A percentile compares a stretch with the other conserved stretches of the same genome.
Evolutionary conservation across 2,329 filamentous ascomycete genomes (phyloP).

Genomic region (Albophoma yamanashiensis): DNA sequence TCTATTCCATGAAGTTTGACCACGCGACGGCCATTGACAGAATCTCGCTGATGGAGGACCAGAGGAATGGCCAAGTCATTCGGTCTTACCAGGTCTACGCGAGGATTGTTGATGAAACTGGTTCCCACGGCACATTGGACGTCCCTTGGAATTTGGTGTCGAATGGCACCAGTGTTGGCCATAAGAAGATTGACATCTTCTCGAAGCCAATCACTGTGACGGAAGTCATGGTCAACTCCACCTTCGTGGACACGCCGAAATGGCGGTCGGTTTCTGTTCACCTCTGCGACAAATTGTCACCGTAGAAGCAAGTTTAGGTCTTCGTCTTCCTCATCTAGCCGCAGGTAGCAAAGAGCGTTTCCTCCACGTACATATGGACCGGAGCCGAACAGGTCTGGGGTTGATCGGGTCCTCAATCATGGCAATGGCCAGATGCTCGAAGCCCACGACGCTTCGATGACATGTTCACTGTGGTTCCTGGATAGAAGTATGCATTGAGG

Average conservation of each 20-base stretch:
- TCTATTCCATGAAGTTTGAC: slow-evolving; percentile 4
- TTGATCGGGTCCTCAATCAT: too few species aligned
- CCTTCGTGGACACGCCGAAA: slow-evolving; percentile 11
- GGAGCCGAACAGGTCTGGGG: too few species aligned
- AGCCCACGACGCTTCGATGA: too few species aligned
- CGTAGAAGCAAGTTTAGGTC: too few species aligned
- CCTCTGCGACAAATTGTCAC: slow-evolving; percentile 7
- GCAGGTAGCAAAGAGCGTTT: background rate
- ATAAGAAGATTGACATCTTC: slow-evolving; percentile 15
- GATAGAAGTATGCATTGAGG: too few species aligned
- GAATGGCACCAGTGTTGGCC: slow-evolving; percentile 13
- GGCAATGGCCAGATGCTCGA: too few species aligned
- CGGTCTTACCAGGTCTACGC: slow-evolving; percentile 12
- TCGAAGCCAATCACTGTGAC: slow-evolving; percentile 7
- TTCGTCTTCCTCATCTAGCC: too few species aligned
- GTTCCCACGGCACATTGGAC: slow-evolving; percentile 3
- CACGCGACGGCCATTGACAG: slow-evolving; percentile 10
- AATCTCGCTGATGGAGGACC: slow-evolving; percentile 15
- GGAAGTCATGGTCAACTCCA: slow-evolving; percentile 11
- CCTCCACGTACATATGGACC: background rate
- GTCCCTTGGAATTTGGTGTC: slow-evolving; percentile 10
- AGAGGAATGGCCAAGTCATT: slow-evolving; percentile 13
- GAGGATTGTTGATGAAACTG: background rate
- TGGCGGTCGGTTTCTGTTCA: slow-evolving; percentile 12
- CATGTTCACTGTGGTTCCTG: too few species aligned